Evolutionary conservation across 208 protist genomes (phyloP).

Genomic region (Crithidia expoeki): DNA sequence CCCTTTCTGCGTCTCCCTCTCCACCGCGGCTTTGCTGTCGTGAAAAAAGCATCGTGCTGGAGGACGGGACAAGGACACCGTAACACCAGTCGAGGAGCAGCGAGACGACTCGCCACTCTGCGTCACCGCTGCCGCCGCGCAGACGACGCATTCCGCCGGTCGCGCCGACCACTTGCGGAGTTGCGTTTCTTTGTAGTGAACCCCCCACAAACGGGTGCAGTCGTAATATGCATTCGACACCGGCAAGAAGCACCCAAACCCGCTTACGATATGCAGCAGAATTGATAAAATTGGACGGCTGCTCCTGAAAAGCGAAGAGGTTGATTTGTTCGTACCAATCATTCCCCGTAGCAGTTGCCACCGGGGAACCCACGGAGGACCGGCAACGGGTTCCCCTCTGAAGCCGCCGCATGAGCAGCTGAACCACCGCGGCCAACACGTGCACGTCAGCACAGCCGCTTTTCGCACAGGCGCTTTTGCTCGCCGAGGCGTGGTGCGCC

Average conservation of each 20-base stretch:
- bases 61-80: background rate
- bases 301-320: conserved; percentile 6
- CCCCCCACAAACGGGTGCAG: background rate
- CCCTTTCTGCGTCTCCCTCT: background rate
- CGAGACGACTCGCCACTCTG: background rate
- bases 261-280: conserved; percentile 11
- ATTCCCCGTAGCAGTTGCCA: background rate
- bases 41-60: background rate
- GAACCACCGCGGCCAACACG: conserved; percentile 11
- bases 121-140: background rate
- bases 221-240: conserved; percentile 22
- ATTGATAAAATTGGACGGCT: conserved; percentile 2
- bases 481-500: background rate
- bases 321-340: background rate
- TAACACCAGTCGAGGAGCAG: conserved; percentile 10
- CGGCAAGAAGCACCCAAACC: conserved; percentile 14
- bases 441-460: conserved; percentile 8
- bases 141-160: background rate
- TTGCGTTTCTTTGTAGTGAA: background rate
- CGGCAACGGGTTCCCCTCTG: background rate
- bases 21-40: background rate
- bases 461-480: background rate
- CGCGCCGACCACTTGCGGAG: background rate
- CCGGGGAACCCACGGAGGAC: background rate
- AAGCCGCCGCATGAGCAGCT: background rate